Evolutionary conservation across 169 alveolate genomes (phyloP), one percentile per base, ranked within the genome.

Genomic region (Eimeria zaria): DNA sequence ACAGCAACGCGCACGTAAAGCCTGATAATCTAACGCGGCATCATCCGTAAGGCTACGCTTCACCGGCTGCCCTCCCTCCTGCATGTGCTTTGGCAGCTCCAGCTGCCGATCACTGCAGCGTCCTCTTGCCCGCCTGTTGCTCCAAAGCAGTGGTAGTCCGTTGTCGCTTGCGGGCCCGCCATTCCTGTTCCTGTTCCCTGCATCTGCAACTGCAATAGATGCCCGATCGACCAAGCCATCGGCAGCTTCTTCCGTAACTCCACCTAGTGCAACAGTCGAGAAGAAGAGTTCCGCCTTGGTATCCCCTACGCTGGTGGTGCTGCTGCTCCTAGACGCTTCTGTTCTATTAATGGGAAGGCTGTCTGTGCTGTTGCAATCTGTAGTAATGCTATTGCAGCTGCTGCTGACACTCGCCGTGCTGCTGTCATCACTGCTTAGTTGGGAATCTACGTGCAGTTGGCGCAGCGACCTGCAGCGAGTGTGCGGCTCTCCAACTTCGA

Each of bases 1-100:
- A 27, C 88, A 46, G 67, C 88, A 44, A 22, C 88, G 88, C 22
- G 36, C 67, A 27, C n/a, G 67, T 67, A 78, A 67, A 14, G 67
- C 7, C 44, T 46, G 69, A 78, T 51, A 78, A 30, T 83, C 76
- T 36, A 55, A 83, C 58, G 55, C n/a, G 51, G 76, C 51, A 30
- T 60, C 91, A 83, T 51, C 91, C 20, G 91, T 83, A 30, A 55
- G 33, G 73, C 74, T 30, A 58, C 33, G 73, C 76, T 55, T 36
- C 58, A 14, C n/a, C n/a, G 11, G 91, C 14, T 0, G 22, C 33
- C 39, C 71, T 1, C 24, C 53, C 71, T 33, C 20, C 22, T 58
- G 69, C 27, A 9, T 53, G 22, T 55, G 55, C 91, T 46, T n/a
- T n/a, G 39, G 64, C 62, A 46, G 88, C 22, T 46, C 67, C 22